Percentiles rank a stretch among this genome's conserved stretches.
Conservation (phyloP, 2,329 filamentous ascomycete genomes). For the Diaporthe vaccinii region DNA sequence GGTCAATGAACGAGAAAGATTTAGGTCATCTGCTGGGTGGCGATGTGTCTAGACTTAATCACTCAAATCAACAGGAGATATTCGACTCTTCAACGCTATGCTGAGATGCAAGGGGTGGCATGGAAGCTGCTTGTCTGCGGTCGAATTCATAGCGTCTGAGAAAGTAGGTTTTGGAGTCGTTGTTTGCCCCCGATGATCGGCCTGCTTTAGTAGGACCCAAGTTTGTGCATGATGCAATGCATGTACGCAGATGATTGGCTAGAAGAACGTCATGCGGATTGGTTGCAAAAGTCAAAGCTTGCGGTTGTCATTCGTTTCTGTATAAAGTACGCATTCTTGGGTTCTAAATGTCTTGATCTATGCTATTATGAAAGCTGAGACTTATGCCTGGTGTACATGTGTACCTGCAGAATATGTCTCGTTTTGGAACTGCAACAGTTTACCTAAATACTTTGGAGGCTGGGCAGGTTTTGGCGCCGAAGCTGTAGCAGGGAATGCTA, state of each 20-base stretch:
- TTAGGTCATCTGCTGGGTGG: neutral
- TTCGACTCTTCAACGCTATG: no score
- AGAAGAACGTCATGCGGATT: neutral
- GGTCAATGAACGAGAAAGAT: no score
- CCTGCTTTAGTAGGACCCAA: neutral
- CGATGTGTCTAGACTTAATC: neutral
- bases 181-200: slow-evolving; percentile 12
- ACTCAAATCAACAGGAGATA: no score
- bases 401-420: neutral
- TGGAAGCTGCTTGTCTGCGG: neutral
- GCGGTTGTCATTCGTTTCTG: neutral
- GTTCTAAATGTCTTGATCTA: neutral
- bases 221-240: neutral
- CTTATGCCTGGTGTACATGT: neutral
- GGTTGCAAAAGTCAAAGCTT: neutral
- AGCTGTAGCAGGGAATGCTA: slow-evolving; percentile 8
- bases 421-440: neutral
- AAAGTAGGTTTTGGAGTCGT: neutral
- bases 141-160: neutral
- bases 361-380: neutral
- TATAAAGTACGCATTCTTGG: neutral
- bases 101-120: neutral
- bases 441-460: neutral
- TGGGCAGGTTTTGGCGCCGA: neutral
- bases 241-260: slow-evolving; percentile 2